These are phyloP conservation scores for Termitomyces sp. DNA, from an alignment of 768 basidiomycete species.

Conservation along the genomic window DNA sequence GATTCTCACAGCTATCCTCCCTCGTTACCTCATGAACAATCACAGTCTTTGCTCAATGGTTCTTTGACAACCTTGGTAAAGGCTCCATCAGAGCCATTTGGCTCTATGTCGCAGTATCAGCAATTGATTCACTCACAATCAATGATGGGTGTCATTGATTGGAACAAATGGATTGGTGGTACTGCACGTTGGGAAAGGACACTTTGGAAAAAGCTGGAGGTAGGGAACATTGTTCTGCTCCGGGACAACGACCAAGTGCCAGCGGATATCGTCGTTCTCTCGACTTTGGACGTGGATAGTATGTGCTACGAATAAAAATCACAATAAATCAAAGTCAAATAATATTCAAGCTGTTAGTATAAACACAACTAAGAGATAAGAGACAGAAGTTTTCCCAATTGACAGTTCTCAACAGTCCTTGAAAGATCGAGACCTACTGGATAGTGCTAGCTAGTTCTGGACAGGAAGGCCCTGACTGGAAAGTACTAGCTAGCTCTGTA, in stretches of 20 bases:
- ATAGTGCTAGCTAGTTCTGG: too few relatives aligned
- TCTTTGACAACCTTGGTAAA: constrained; percentile 23
- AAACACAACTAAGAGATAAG: too few relatives aligned
- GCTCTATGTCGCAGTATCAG: constrained; percentile 47
- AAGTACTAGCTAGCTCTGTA: too few relatives aligned
- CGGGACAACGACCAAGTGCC: constrained; percentile 95
- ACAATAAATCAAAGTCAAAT: too few relatives aligned
- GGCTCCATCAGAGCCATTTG: constrained; percentile 25
- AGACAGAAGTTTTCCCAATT: too few relatives aligned
- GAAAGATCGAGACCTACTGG: too few relatives aligned
- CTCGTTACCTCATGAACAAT: constrained; percentile 23
- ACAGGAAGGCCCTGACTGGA: too few relatives aligned
- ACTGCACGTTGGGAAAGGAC: constrained; percentile 90
- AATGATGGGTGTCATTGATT: constrained; percentile 76
- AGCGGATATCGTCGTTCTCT: constrained; percentile 89
- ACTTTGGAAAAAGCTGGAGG: too few relatives aligned
- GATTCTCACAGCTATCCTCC: too few relatives aligned
- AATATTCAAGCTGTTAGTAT: too few relatives aligned
- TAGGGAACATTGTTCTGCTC: constrained; percentile 91
- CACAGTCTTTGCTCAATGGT: constrained; percentile 31
- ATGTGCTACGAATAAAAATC: too few relatives aligned
- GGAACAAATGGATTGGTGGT: constrained; percentile 59
- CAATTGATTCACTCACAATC: constrained; percentile 52
- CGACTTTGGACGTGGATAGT: constrained; percentile 87
- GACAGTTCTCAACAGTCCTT: too few relatives aligned